Percentiles rank a stretch among this genome's conserved stretches.
These are phyloP conservation scores for Ogataea neopini DNA, from an alignment of 805 yeast species.

Conservation along the genomic window DNA sequence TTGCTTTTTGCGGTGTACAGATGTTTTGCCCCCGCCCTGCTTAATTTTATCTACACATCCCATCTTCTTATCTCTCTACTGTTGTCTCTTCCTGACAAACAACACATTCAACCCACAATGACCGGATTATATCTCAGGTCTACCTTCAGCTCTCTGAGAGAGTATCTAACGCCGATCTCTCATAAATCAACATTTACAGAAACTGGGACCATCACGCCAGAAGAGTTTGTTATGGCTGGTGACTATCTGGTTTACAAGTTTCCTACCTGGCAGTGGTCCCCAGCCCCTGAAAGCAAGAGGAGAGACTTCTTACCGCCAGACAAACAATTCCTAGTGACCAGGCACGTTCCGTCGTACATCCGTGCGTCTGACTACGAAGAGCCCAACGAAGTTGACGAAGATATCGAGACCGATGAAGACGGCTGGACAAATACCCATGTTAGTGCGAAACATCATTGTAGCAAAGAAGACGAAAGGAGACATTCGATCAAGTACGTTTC, in stretches of 20 bases:
- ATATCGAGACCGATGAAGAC: constrained; percentile 50
- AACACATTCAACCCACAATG: constrained; percentile 20
- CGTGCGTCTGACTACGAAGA: constrained; percentile 62
- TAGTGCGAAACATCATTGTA: constrained; percentile 21
- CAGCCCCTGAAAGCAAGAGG: constrained; percentile 52
- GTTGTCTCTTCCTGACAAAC: no score
- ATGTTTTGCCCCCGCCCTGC: neutral
- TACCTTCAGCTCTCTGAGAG: constrained; percentile 80
- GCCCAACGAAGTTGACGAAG: constrained; percentile 21
- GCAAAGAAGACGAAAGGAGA: constrained; percentile 26
- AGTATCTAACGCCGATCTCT: constrained; percentile 87
- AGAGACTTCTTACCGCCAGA: constrained; percentile 79
- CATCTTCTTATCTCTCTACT: no score
- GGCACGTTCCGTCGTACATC: constrained; percentile 82
- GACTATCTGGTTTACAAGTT: constrained; percentile 88
- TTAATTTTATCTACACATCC: neutral
- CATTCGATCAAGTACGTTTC: constrained; percentile 27
- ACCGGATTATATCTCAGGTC: constrained; percentile 54
- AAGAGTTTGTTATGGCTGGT: constrained; percentile 92
- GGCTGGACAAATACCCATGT: constrained; percentile 56
- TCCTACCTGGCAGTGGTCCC: constrained; percentile 96
- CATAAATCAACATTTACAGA: constrained; percentile 81
- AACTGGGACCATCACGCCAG: constrained; percentile 94
- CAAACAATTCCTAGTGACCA: constrained; percentile 84
- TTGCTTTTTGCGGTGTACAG: neutral